A percentile compares a stretch with the other conserved stretches of the same genome.
Conservation (phyloP, 1,139 yeast genomes). For the Yarrowia galli region DNA sequence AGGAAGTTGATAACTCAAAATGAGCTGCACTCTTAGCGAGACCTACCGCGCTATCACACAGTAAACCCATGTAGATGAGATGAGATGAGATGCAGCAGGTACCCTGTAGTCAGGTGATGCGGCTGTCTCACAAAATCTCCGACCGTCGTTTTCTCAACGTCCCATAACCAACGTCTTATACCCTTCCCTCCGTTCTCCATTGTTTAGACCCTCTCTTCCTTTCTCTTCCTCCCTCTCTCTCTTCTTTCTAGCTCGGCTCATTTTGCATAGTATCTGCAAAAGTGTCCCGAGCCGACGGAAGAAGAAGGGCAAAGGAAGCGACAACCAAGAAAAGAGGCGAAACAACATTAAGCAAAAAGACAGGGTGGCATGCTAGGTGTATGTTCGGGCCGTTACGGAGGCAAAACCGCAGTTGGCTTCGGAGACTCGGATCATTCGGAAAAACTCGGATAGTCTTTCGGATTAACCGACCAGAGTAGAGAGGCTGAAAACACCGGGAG, state of each 20-base stretch:
- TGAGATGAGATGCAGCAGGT: neutral
- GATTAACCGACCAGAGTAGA: neutral
- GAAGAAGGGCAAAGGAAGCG: neutral
- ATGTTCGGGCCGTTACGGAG: constrained; percentile 15
- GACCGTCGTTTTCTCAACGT: too few relatives aligned
- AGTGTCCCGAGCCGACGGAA: neutral
- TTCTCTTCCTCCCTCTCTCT: too few relatives aligned
- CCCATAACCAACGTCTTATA: too few relatives aligned
- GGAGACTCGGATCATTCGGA: neutral
- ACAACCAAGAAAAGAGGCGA: too few relatives aligned
- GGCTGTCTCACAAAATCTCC: too few relatives aligned
- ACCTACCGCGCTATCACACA: constrained; percentile 1
- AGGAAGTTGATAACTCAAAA: neutral
- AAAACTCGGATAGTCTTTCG: constrained; percentile 1
- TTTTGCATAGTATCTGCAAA: constrained; percentile 6
- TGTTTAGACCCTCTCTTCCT: too few relatives aligned
- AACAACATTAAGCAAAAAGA: neutral
- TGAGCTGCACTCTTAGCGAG: neutral
- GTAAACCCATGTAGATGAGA: neutral
- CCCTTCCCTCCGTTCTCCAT: neutral
- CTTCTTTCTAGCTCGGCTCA: neutral
- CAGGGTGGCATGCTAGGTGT: neutral
- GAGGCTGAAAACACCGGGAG: neutral
- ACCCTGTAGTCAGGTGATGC: neutral
- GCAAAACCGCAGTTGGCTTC: neutral